Percentiles rank a stretch among this genome's conserved stretches.
Evolutionary conservation across 352 stramenopile genomes (phyloP).

Genomic region (Pythium plurisporium): DNA sequence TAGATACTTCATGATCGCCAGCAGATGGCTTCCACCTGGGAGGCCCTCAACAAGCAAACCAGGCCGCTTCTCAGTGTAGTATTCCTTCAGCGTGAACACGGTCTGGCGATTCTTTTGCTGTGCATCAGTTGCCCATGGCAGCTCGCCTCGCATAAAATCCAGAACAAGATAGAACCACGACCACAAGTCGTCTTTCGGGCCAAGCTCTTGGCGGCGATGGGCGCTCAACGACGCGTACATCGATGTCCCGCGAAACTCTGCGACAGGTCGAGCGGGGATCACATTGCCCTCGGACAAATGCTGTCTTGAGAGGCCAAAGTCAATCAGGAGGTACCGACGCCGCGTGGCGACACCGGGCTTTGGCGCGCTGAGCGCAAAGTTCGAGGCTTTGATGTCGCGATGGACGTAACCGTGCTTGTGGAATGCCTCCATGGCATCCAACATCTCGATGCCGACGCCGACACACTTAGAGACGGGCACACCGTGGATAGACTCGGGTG

Average conservation of each 20-base stretch:
- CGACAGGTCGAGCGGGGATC: constrained; percentile 49
- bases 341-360: constrained; percentile 27
- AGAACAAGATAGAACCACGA: constrained; percentile 89
- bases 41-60: constrained; percentile 70
- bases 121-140: constrained; percentile 77
- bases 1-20: constrained; percentile 78
- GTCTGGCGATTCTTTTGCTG: constrained; percentile 82
- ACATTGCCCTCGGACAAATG: constrained; percentile 64
- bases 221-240: constrained; percentile 88
- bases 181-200: constrained; percentile 84
- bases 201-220: constrained; percentile 72
- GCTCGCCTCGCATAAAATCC: constrained; percentile 82
- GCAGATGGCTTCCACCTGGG: constrained; percentile 53
- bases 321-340: constrained; percentile 71
- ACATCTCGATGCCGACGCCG: constrained; percentile 77
- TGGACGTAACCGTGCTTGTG: constrained; percentile 85
- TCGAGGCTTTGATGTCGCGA: constrained; percentile 87
- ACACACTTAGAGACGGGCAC: constrained; percentile 71
- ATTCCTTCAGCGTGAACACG: constrained; percentile 77
- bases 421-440: constrained; percentile 85
- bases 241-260: constrained; percentile 84
- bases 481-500: constrained; percentile 73
- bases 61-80: constrained; percentile 74
- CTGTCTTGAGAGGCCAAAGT: constrained; percentile 82
- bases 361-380: constrained; percentile 68